These are phyloP conservation scores for Detonula confervacea DNA, from an alignment of 352 stramenopile species.

Conservation along the genomic window DNA sequence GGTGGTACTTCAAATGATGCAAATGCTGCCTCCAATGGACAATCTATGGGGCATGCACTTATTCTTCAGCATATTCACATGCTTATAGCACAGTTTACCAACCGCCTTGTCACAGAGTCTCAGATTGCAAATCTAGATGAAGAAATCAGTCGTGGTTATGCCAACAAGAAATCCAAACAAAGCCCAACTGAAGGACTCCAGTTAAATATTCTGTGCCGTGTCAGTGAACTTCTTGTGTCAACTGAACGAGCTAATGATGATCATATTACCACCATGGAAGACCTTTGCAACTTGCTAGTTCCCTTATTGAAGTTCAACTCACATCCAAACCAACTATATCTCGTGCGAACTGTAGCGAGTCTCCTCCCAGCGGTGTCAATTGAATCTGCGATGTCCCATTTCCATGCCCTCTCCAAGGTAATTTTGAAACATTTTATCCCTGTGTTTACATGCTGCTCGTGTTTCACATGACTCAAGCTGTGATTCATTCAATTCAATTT, in stretches of 20 bases:
- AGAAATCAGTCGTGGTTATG: constrained; percentile 23
- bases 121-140: constrained; percentile 52
- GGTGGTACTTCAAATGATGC: constrained; percentile 35
- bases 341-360: constrained; percentile 71
- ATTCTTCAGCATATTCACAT: constrained; percentile 66
- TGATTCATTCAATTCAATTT: constrained; percentile 5
- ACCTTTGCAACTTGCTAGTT: constrained; percentile 73
- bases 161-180: constrained; percentile 24
- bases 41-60: constrained; percentile 39
- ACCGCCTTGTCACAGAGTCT: constrained; percentile 47
- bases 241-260: constrained; percentile 26
- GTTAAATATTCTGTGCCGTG: constrained; percentile 78
- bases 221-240: constrained; percentile 74
- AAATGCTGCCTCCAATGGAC: neutral
- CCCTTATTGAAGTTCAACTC: constrained; percentile 72
- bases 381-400: constrained; percentile 58
- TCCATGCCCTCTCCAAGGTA: constrained; percentile 71
- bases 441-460: neutral
- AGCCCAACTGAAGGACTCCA: constrained; percentile 55
- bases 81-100: constrained; percentile 64
- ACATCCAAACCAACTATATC: constrained; percentile 70
- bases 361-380: constrained; percentile 64
- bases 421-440: neutral
- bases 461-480: neutral
- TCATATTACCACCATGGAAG: constrained; percentile 57